Conservation (phyloP, 2,329 filamentous ascomycete species). For the Microthyrium microscopicum region DNA sequence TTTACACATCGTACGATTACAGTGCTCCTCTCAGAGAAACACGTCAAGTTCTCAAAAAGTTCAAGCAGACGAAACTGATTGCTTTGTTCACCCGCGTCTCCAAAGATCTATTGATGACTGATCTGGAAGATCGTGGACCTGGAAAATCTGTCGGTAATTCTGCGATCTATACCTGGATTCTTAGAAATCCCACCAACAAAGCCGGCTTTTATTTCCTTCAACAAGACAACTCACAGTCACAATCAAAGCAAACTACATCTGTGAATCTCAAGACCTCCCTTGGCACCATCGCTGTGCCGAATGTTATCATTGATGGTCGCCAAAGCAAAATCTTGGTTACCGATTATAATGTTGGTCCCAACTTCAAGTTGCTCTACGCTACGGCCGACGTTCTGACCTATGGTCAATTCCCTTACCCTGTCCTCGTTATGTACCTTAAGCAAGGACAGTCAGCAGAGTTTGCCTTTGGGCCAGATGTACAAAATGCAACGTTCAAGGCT, state of each 20-base stretch:
- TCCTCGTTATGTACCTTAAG: conserved; percentile 24
- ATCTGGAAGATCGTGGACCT: conserved; percentile 30
- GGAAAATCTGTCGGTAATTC: conserved; percentile 29
- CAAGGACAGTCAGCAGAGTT: conserved; percentile 25
- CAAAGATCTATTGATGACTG: conserved; percentile 38
- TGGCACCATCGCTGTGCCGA: conserved; percentile 26
- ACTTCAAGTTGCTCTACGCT: conserved; percentile 35
- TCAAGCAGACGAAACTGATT: conserved; percentile 38
- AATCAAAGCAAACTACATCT: conserved; percentile 33
- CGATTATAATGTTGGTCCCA: conserved; percentile 36
- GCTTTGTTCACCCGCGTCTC: conserved; percentile 40
- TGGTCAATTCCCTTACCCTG: conserved; percentile 18
- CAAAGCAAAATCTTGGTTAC: conserved; percentile 39
- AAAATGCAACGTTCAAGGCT: conserved; percentile 24
- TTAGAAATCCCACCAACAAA: conserved; percentile 41
- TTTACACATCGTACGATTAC: conserved; percentile 32
- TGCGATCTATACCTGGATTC: conserved; percentile 35
- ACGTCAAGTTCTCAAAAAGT: conserved; percentile 34
- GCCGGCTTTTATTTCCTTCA: conserved; percentile 43
- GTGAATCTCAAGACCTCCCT: conserved; percentile 31
- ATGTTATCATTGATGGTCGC: conserved; percentile 33
- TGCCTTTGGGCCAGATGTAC: conserved; percentile 19
- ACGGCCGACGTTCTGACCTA: conserved; percentile 38
- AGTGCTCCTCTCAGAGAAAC: conserved; percentile 37
- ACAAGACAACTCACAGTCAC: conserved; percentile 36